Base-by-base conservation (phyloP, 2,329 filamentous ascomycete genomes). In the Laburnicola sp. region DNA sequence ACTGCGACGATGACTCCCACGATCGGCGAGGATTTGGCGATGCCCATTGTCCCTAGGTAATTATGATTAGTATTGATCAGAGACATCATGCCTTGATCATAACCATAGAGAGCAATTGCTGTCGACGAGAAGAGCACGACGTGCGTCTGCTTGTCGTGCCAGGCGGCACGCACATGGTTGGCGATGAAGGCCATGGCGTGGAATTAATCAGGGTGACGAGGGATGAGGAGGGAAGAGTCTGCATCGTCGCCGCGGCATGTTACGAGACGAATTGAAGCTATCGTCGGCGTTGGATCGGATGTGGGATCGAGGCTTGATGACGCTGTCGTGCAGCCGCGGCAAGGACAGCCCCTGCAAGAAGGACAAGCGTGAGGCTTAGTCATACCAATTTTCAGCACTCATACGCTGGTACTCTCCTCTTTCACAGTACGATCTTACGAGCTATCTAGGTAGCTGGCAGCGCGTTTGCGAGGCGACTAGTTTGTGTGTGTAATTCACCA, bases 1-100 rank as follows among this genome's bases (percentile, higher is more conserved):
- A 85, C 75, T 2, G 80, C 80, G 11, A 86, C 82, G 47, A 85
- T 82, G 48, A 84, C 74, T 47, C 83, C 82, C 31, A 85, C 81
- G 22, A 84, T 59, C 1, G 80, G 76, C 3, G 76, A 78, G 28
- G 78, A 73, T 55, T 74, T 72, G 5, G 59, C 51, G 31, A 86
- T 81, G 41, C 76, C 76, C 82, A 86, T 85, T 27, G 81, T 84
- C 5, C 65, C 53, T 1, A 86, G 77, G 59, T 86, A 86, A 57
- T 78, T 54, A 42, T 76, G 58, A 55, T 82, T 82, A 1, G 79
- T 82, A 58, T 82, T 82, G 69, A 82, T 52, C 44, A 52, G 27
- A 28, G 44, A 48, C 77, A 80, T 81, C 78, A 82, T 81, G 34
- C 78, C 77, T 56, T 71, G 65, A 39, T 71, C 76, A 53, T 78